Conservation (phyloP, 805 yeast genomes). For the Ogataea nonfermentans region DNA sequence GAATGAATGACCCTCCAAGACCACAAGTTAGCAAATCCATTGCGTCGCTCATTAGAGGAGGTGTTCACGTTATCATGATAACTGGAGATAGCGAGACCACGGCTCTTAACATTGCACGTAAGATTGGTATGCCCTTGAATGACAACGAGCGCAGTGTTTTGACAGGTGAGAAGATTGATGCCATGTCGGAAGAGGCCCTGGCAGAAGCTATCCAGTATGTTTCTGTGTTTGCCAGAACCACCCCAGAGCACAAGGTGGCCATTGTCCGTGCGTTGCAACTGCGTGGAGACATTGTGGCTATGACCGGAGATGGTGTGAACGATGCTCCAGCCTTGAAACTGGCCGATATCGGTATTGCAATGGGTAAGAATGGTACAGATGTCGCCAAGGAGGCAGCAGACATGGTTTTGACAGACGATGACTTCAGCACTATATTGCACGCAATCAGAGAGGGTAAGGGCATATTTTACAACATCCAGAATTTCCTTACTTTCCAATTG, state of each 20-base stretch:
- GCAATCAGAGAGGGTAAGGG: conserved; percentile 99
- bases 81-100: conserved; percentile 93
- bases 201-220: conserved; percentile 77
- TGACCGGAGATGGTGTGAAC: conserved; percentile 99
- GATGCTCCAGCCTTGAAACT: conserved; percentile 98
- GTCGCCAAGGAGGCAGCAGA: conserved; percentile 99
- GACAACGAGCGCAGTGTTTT: conserved; percentile 66
- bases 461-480: conserved; percentile 92
- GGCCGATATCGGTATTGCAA: conserved; percentile 94
- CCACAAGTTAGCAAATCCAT: conserved; percentile 77
- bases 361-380: conserved; percentile 94
- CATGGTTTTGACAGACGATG: conserved; percentile 96
- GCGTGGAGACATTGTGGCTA: conserved; percentile 93
- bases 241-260: conserved; percentile 90
- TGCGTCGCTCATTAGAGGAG: conserved; percentile 77
- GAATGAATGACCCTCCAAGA: conserved; percentile 98
- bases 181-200: conserved; percentile 67
- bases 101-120: conserved; percentile 79
- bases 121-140: conserved; percentile 82
- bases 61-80: conserved; percentile 97
- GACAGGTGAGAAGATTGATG: conserved; percentile 81
- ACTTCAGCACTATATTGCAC: conserved; percentile 86
- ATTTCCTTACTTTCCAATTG: conserved; percentile 89
- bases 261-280: conserved; percentile 87
- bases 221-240: conserved; percentile 89